These are phyloP conservation scores for Gymnopilus dilepis DNA, from an alignment of 768 basidiomycete species.

Conservation along the genomic window DNA sequence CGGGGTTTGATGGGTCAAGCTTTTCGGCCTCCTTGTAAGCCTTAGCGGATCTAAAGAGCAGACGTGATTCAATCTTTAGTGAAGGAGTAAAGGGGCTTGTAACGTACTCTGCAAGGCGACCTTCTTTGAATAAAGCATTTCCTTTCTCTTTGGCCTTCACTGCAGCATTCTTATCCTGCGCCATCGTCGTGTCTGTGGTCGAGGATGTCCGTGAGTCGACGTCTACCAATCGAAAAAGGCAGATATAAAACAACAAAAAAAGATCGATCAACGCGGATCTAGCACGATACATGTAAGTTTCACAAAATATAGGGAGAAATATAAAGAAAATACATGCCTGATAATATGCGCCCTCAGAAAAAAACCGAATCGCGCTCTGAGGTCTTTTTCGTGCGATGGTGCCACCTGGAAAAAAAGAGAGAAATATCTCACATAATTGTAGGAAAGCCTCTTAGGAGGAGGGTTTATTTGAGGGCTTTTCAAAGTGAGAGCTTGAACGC, in stretches of 20 bases:
- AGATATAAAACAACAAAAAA: neutral
- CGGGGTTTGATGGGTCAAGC: slow-evolving; percentile 22
- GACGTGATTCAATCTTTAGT: neutral
- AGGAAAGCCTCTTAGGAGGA: neutral
- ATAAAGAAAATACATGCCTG: too few species aligned
- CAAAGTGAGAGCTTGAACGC: too few species aligned
- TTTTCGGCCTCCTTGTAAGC: slow-evolving; percentile 26
- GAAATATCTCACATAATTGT: neutral
- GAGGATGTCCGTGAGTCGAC: too few species aligned
- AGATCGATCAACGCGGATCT: too few species aligned
- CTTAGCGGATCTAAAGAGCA: neutral
- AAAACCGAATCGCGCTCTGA: too few species aligned
- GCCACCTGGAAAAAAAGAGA: neutral
- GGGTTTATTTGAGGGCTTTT: neutral
- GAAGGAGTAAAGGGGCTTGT: neutral
- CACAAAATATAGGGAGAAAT: too few species aligned
- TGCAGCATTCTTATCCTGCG: neutral
- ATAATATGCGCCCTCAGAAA: too few species aligned
- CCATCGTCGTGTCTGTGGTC: neutral
- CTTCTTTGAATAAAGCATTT: slow-evolving; percentile 32
- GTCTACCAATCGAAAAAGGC: too few species aligned
- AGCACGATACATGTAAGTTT: too few species aligned
- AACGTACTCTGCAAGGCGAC: slow-evolving; percentile 27
- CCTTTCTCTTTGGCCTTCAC: slow-evolving; percentile 31
- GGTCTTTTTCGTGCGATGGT: too few species aligned